Evolutionary conservation across 2,329 filamentous ascomycete genomes (phyloP).

Genomic region (Penicillium fuscoglaucum): DNA sequence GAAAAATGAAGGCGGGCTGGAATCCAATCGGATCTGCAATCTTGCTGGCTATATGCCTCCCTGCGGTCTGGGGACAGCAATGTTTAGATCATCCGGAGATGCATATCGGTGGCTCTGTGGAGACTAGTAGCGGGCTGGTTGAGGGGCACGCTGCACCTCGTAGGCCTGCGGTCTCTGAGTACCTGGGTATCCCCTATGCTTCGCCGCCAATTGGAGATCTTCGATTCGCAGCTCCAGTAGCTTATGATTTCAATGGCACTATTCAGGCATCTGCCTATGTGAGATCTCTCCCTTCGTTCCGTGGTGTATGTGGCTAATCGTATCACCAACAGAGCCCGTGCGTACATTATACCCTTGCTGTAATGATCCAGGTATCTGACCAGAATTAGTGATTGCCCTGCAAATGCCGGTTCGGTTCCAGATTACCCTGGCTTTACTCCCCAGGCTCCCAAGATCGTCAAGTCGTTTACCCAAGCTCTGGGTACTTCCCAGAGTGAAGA

Average conservation of each 20-base stretch:
- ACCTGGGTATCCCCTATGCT: conserved; percentile 33
- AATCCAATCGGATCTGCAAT: conserved; percentile 1
- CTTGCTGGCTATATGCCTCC: conserved; percentile 4
- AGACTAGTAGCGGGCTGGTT: conserved; percentile 26
- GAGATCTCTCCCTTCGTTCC: not conserved
- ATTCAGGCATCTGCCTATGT: conserved; percentile 18
- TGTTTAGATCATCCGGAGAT: not conserved
- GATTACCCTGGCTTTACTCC: conserved; percentile 24
- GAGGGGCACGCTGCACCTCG: conserved; percentile 21
- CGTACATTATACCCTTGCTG: not conserved
- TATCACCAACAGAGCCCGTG: conserved; percentile 17
- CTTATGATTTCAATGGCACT: conserved; percentile 13
- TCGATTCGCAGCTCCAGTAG: conserved; percentile 30
- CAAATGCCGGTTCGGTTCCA: conserved; percentile 18
- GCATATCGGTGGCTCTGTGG: conserved; percentile 12
- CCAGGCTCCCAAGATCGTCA: conserved; percentile 23
- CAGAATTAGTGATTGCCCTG: conserved; percentile 27
- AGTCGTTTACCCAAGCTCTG: conserved; percentile 22
- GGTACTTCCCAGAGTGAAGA: conserved; percentile 35
- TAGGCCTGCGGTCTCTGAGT: conserved; percentile 24
- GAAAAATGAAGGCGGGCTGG: conserved; percentile 1
- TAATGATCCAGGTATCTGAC: not conserved
- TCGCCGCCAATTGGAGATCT: conserved; percentile 27
- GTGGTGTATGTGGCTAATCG: not conserved
- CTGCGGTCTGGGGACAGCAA: conserved; percentile 1